A percentile compares a stretch with the other conserved stretches of the same genome.
phyloP scores from a whole-genome alignment of 2,329 filamentous ascomycete genomes.

The Trichoderma asperellum region DNA sequence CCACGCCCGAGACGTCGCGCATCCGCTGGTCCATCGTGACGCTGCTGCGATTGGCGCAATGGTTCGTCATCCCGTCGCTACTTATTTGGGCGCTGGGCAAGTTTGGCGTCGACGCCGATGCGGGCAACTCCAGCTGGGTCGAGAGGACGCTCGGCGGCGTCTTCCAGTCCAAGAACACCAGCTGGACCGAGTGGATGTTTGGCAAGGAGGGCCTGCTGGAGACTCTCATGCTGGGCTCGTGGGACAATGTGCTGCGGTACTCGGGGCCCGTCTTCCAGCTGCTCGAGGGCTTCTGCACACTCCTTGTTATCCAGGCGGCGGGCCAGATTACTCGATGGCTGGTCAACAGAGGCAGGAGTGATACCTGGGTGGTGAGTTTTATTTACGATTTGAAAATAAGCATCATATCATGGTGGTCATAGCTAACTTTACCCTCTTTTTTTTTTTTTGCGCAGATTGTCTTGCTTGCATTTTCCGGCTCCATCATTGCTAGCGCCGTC shows the following conservation, averaged over 20 bases:
- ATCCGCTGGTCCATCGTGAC: conserved; percentile 73
- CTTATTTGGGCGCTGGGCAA: conserved; percentile 95
- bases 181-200: conserved; percentile 82
- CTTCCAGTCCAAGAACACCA: conserved; percentile 63
- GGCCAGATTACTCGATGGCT: conserved; percentile 95
- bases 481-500: conserved; percentile 87
- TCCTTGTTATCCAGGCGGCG: conserved; percentile 91
- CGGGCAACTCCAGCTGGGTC: conserved; percentile 77
- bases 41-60: conserved; percentile 76
- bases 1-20: conserved; percentile 77
- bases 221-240: conserved; percentile 76
- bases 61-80: conserved; percentile 80
- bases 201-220: conserved; percentile 84
- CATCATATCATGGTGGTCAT: conserved; percentile 2
- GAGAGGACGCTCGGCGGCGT: conserved; percentile 75
- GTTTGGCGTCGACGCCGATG: conserved; percentile 92
- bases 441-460: conserved; percentile 64
- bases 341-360: conserved; percentile 88
- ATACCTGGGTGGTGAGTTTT: conserved; percentile 87
- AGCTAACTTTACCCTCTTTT: conserved; percentile 40
- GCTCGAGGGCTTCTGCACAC: conserved; percentile 92
- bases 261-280: conserved; percentile 94
- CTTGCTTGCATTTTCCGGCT: conserved; percentile 83
- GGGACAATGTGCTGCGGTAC: conserved; percentile 87
- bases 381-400: neutral